Percentiles rank a stretch among this genome's conserved stretches.
Conservation (phyloP, 1,139 yeast species). For the Saccharomyces pastorianus region DNA sequence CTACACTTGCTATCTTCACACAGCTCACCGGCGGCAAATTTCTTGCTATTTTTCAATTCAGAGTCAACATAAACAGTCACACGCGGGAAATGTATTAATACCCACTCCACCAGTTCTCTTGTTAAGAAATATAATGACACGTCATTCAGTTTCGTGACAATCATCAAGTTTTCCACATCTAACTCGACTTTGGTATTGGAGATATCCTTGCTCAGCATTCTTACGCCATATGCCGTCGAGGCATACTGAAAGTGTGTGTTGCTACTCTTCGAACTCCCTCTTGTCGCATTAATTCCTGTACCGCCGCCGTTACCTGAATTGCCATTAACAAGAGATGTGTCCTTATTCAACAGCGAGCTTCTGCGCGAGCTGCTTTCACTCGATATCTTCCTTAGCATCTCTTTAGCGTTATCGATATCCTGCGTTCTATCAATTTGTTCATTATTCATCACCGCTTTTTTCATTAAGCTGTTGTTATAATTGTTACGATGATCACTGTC, state of each 20-base stretch:
- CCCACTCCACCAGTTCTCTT: constrained; percentile 71
- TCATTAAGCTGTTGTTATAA: not conserved
- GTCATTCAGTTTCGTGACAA: constrained; percentile 81
- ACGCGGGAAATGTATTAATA: constrained; percentile 41
- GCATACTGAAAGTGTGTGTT: constrained; percentile 68
- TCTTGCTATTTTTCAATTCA: constrained; percentile 49
- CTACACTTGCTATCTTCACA: constrained; percentile 24
- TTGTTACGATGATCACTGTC: not conserved
- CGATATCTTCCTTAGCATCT: constrained; percentile 5
- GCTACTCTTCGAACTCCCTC: constrained; percentile 7
- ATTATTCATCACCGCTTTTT: not conserved
- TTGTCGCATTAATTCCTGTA: not conserved
- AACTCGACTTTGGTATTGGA: constrained; percentile 67
- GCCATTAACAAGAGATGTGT: not conserved
- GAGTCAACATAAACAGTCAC: constrained; percentile 64
- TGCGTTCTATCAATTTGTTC: constrained; percentile 1
- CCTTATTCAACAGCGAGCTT: not conserved
- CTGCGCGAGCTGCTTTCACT: constrained; percentile 4
- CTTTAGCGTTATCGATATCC: constrained; percentile 5
- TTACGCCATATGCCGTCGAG: constrained; percentile 79
- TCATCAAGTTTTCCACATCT: constrained; percentile 61
- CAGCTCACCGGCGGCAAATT: constrained; percentile 49
- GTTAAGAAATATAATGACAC: constrained; percentile 67
- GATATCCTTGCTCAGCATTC: constrained; percentile 68
- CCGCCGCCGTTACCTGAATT: not conserved